Evolutionary conservation across 371 early-diverging fungal species (phyloP).

Genomic region (Syncephalastrum racemosum): DNA sequence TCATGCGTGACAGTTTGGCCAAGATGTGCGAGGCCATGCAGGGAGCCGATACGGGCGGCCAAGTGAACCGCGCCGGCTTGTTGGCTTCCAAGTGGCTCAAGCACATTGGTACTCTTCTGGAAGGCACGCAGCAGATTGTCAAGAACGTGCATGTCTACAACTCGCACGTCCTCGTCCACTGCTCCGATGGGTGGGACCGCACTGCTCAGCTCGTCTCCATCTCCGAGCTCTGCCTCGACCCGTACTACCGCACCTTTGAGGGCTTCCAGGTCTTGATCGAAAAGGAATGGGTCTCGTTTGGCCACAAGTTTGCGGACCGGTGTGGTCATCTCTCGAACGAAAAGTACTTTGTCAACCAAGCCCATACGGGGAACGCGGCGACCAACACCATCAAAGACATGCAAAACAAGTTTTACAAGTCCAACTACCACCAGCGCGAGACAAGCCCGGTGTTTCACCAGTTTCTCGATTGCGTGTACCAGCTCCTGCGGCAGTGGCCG

Average conservation of each 20-base stretch:
- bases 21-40: slow-evolving; percentile 79
- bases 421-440: slow-evolving; percentile 66
- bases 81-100: slow-evolving; percentile 85
- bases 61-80: slow-evolving; percentile 51
- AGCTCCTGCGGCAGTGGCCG: slow-evolving; percentile 85
- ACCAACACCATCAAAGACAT: slow-evolving; percentile 72
- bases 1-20: slow-evolving; percentile 87
- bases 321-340: slow-evolving; percentile 86
- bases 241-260: slow-evolving; percentile 89
- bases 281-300: slow-evolving; percentile 97
- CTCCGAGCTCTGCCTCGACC: slow-evolving; percentile 90
- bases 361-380: slow-evolving; percentile 52
- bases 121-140: slow-evolving; percentile 82
- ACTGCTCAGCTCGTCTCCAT: slow-evolving; percentile 92
- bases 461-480: slow-evolving; percentile 93
- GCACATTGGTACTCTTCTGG: slow-evolving; percentile 81
- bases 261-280: slow-evolving; percentile 91
- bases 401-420: slow-evolving; percentile 69
- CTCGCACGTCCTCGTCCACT: slow-evolving; percentile 93
- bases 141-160: slow-evolving; percentile 72
- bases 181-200: slow-evolving; percentile 99
- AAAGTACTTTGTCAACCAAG: slow-evolving; percentile 62
- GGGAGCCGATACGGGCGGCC: slow-evolving; percentile 51
- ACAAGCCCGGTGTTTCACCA: slow-evolving; percentile 94
- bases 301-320: slow-evolving; percentile 92